Conservation (phyloP, 2,329 filamentous ascomycete genomes). For the Neoascochyta sp. region DNA sequence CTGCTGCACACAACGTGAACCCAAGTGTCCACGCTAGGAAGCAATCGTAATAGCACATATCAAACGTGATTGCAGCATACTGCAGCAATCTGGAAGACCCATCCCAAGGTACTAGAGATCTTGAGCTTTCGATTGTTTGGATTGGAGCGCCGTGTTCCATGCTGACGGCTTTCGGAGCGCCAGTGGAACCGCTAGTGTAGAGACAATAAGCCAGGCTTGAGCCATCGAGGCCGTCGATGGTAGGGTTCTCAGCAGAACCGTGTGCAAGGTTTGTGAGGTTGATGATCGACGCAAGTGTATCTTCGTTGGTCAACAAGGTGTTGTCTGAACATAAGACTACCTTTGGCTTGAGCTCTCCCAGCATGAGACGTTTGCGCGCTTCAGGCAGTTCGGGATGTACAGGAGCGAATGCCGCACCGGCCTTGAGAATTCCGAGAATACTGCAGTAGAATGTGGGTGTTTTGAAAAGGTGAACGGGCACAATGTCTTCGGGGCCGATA, state of each 20-base stretch:
- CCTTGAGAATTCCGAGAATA: conserved; percentile 41
- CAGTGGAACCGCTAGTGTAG: conserved; percentile 46
- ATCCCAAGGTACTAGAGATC: conserved; percentile 40
- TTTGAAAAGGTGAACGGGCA: conserved; percentile 37
- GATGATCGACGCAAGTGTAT: conserved; percentile 10
- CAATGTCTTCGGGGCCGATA: conserved; percentile 28
- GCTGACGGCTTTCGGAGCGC: conserved; percentile 43
- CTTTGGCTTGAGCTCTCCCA: conserved; percentile 32
- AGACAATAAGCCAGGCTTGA: conserved; percentile 42
- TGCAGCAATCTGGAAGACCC: conserved; percentile 39
- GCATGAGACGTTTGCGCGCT: conserved; percentile 35
- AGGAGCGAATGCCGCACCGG: conserved; percentile 38
- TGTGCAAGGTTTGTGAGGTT: conserved; percentile 12
- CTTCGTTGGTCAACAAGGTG: neutral
- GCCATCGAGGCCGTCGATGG: conserved; percentile 18
- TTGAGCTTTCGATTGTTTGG: conserved; percentile 42
- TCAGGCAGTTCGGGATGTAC: conserved; percentile 36
- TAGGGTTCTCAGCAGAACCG: conserved; percentile 19
- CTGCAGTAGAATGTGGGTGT: conserved; percentile 36
- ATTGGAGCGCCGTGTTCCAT: conserved; percentile 42
- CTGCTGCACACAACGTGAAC: conserved; percentile 42
- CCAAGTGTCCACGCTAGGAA: conserved; percentile 46
- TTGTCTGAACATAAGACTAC: conserved; percentile 19
- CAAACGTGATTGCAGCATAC: conserved; percentile 44
- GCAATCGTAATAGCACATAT: conserved; percentile 49